A percentile compares a stretch with the other conserved stretches of the same genome.
Conservation (phyloP, 1,139 yeast genomes). For the Insectozyma bohioensis region DNA sequence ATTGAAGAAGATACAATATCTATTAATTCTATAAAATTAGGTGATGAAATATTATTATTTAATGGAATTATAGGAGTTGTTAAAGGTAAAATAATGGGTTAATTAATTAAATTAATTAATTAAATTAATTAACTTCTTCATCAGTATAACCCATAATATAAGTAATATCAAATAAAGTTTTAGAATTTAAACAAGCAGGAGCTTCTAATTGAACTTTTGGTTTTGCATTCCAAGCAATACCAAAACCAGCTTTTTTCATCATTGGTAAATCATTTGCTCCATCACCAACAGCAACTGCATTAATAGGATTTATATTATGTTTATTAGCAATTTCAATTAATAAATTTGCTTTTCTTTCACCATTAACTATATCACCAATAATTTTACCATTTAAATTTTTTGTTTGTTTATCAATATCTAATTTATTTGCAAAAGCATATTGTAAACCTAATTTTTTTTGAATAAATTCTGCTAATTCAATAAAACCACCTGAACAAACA, state of each 20-base stretch:
- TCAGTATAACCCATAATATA: slow-evolving; percentile 80
- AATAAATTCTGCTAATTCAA: slow-evolving; percentile 80
- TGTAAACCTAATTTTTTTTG: slow-evolving; percentile 70
- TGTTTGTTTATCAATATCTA: slow-evolving; percentile 53
- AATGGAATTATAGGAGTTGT: slow-evolving; percentile 86
- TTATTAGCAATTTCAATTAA: slow-evolving; percentile 64
- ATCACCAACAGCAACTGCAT: slow-evolving; percentile 89
- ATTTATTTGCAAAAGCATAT: slow-evolving; percentile 83
- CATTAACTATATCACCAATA: slow-evolving; percentile 81
- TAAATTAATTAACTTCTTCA: slow-evolving; percentile 32
- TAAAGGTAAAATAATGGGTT: slow-evolving; percentile 48
- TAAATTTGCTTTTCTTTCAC: slow-evolving; percentile 75
- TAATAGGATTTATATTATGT: slow-evolving; percentile 55
- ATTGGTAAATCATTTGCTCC: slow-evolving; percentile 95
- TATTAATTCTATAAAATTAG: slow-evolving; percentile 47
- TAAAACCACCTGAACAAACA: slow-evolving; percentile 93
- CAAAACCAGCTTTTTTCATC: slow-evolving; percentile 92
- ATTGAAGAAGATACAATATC: slow-evolving; percentile 56
- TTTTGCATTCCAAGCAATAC: slow-evolving; percentile 97
- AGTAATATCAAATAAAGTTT: slow-evolving; percentile 66
- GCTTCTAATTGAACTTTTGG: slow-evolving; percentile 85
- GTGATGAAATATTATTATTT: slow-evolving; percentile 68
- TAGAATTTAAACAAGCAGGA: slow-evolving; percentile 76
- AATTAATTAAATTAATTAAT: slow-evolving; percentile 8
- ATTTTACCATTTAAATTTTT: slow-evolving; percentile 56